Base-by-base conservation (phyloP, 2,329 filamentous ascomycete genomes). In the Colletotrichum salicis region DNA sequence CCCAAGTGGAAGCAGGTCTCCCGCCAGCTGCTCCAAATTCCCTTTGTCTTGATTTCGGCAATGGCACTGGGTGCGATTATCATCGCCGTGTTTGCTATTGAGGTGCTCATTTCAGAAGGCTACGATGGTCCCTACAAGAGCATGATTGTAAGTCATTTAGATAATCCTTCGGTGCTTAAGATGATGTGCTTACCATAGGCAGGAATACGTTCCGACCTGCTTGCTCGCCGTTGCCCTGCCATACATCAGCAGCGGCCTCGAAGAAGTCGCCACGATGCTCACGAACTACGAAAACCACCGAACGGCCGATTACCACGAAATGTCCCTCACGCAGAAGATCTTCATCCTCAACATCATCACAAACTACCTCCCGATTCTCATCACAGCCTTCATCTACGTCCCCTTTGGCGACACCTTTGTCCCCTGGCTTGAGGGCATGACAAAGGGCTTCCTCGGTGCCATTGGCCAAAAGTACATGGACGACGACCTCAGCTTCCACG, bases 321-420 rank as follows among this genome's bases (percentile, higher is more conserved):
- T 90, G 72, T 91, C 92, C 0, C 85, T 93, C 74, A 93, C 91
- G 0, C 89, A 92, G 73, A 95, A 95, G 84, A 88, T 92, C 8
- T 94, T 95, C 71, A 86, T 94, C 41, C 87, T 95, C 78, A 93
- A 93, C 84, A 94, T 94, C 83, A 93, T 95, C 80, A 94, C 92
- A 13, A 93, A 93, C 4, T 95, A 95, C 78, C 85, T 94, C 1
- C 92, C 92, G 0, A 92, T 94, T 57, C 87, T 94, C 73, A 84
- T 95, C 7, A 95, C 92, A 0, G 93, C 93, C 0, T 95, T 95
- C 76, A 88, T 95, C 63, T 95, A 95, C 77, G 91, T 95, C 1
- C 93, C 93, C 0, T 93, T 94, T 73, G 92, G 92, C 33, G 86
- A 87, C 56, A 80, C 88, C 22, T 88, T 94, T 2, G 89, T 94